Evolutionary conservation across 768 basidiomycete species (phyloP), one percentile per base, ranked within the genome.

Genomic region (Kwoniella mangroviensis): DNA sequence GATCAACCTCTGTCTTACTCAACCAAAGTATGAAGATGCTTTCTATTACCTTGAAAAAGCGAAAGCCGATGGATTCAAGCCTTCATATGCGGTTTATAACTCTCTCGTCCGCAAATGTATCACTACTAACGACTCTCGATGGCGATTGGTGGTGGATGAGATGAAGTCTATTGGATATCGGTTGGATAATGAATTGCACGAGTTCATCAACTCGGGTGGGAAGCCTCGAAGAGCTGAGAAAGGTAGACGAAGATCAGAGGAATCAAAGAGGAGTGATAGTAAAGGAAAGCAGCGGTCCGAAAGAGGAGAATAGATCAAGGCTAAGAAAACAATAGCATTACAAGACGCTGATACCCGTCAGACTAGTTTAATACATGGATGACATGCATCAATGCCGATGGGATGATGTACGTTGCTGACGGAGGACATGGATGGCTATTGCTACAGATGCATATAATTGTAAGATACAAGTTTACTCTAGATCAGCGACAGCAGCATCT

Each of bases 31-130:
- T 82, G 92, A 94, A 77, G 92, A 93, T 70, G 92, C 92, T 0
- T 94, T 94, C 84, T 90, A 89, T 78, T 93, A 92, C 82, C 86
- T 96, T 41, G 92, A 94, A 80, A 90, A 92, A 84, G 92, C 93
- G 91, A 94, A 94, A 81, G 83, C 85, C 0, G 86, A 86, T 43
- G 85, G 85, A 10, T 84, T 88, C 75, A 75, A 84, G n/a, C 92
- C 93, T 0, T 66, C 72, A 1, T 58, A 63, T 26, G 75, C 77
- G 1, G 82, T 90, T 40, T 94, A 94, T 82, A 85, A 87, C 42
- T 84, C 84, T 1, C 83, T 94, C 67, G 83, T 90, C 53, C 84
- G 85, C 56, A 89, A 86, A 74, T 93, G 91, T 74, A 79, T 88
- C 15, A 71, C 77, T 19, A 81, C 82, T 21, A 85, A 85, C 69